Percentiles rank a stretch among this genome's conserved stretches.
Evolutionary conservation across 2,329 filamentous ascomycete species (phyloP).

Genomic region (Penicillium sp.): DNA sequence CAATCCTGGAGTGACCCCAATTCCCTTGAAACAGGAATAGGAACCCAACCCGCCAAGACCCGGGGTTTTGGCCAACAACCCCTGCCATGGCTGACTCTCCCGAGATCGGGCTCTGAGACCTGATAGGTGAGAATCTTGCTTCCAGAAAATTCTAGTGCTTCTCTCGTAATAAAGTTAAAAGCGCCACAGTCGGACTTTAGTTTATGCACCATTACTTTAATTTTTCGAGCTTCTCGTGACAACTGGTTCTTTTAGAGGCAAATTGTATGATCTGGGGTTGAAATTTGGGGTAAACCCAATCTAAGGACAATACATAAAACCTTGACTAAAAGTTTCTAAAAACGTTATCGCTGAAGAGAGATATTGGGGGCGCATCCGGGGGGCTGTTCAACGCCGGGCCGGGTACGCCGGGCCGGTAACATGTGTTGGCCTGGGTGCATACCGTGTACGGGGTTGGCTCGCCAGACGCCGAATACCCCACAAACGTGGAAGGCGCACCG

Average conservation of each 20-base stretch:
- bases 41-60: not conserved
- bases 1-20: not conserved
- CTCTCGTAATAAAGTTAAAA: not conserved
- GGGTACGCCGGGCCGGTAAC: conserved; percentile 8
- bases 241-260: not conserved
- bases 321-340: conserved; percentile 1
- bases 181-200: not conserved
- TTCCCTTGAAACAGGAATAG: not conserved
- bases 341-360: not conserved
- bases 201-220: not conserved
- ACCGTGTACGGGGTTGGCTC: conserved; percentile 1
- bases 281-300: not conserved
- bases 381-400: conserved; percentile 6
- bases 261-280: not conserved
- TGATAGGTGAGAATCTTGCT: not conserved
- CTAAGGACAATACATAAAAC: not conserved
- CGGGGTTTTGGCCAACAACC: not conserved
- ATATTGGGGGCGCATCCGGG: not conserved
- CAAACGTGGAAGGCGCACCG: not conserved
- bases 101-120: not conserved
- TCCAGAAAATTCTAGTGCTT: conserved; percentile 9
- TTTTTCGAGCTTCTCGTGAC: not conserved
- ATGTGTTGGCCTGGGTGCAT: not conserved
- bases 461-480: not conserved
- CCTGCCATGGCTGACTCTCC: not conserved